Base-by-base conservation (phyloP, 257 asterid species). In the Solanum virginianum region DNA sequence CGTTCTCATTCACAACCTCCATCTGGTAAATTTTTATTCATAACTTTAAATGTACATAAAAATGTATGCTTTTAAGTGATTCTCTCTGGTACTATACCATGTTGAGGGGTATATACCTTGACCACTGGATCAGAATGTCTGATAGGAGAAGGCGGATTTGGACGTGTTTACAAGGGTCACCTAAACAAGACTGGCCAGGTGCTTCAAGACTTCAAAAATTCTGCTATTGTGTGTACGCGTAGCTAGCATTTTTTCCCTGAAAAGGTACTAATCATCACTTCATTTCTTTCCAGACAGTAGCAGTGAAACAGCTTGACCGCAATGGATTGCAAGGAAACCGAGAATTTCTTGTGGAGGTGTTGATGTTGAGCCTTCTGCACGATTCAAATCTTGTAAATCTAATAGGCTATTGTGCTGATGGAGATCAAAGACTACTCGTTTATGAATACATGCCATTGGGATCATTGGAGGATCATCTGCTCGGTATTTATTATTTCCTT, bases 281-380 rank as follows among this genome's bases (percentile, higher is more conserved):
- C 59, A 80, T 20, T 62, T 59, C 5, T 60, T 49, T 88, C 54
- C 88, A 95, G 98, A 69, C 86, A 81, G 93, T 96, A 69, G 99
- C 98, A 4, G 96, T 94, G 49, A 95, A 95, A 92, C 99, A 95
- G 87, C 97, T 95, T 0, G 97, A 94, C 86, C 94, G 98, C 0
- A 94, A 95, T 86, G 99, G 99, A 45, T 89, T 95, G 70, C 98
- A 94, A 93, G 99, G 99, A 32, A 94, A 95, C 88, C 86, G 95
- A 80, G 99, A 95, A 86, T 95, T 95, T 70, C 98, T 94, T 8
- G 99, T 95, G 5, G 99, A 94, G 91, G 98, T 95, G 41, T 80
- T 94, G 92, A 95, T 95, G 99, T 72, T 95, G 84, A 94, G 97
- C 89, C 97, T 94, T 86, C 88, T 95, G 72, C 95, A 93, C 89